A percentile compares a stretch with the other conserved stretches of the same genome.
These are phyloP conservation scores for Ceratocystiopsis sp. DNA, from an alignment of 2,329 filamentous ascomycete species.

Conservation along the genomic window DNA sequence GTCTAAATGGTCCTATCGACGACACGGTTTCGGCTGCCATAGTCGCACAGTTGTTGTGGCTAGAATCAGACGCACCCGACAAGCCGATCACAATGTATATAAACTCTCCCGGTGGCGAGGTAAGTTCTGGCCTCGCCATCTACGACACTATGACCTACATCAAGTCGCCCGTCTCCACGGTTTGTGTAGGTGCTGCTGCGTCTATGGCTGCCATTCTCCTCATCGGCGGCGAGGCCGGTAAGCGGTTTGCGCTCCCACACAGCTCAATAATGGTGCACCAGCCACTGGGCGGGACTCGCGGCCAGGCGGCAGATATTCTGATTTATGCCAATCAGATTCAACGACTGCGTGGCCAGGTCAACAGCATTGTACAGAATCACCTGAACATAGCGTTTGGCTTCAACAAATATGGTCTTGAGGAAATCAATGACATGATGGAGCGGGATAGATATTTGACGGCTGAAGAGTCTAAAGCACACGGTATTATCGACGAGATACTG, in stretches of 20 bases:
- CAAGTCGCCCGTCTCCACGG: constrained; percentile 77
- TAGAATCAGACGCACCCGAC: constrained; percentile 88
- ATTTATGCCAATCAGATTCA: constrained; percentile 97
- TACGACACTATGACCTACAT: constrained; percentile 99
- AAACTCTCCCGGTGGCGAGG: constrained; percentile 85
- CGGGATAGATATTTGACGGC: constrained; percentile 87
- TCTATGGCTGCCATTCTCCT: constrained; percentile 88
- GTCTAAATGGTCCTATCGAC: constrained; percentile 81
- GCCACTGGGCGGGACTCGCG: constrained; percentile 57
- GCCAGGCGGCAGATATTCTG: constrained; percentile 64
- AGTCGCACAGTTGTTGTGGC: constrained; percentile 89
- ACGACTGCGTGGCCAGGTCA: constrained; percentile 66
- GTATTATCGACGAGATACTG: constrained; percentile 83
- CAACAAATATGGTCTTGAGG: constrained; percentile 61
- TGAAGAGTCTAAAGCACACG: constrained; percentile 72
- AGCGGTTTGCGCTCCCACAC: constrained; percentile 82
- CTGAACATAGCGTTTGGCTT: constrained; percentile 59
- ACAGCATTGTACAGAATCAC: constrained; percentile 77
- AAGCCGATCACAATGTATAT: constrained; percentile 97
- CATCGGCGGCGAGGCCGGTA: constrained; percentile 68
- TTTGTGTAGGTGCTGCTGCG: constrained; percentile 86
- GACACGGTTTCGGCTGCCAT: constrained; percentile 83
- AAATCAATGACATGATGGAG: constrained; percentile 93
- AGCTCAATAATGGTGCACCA: constrained; percentile 96
- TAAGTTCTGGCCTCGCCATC: constrained; percentile 75